Evolutionary conservation across 768 basidiomycete genomes (phyloP), one percentile per base, ranked within the genome.

Genomic region (Phlegmacium glaucopus): DNA sequence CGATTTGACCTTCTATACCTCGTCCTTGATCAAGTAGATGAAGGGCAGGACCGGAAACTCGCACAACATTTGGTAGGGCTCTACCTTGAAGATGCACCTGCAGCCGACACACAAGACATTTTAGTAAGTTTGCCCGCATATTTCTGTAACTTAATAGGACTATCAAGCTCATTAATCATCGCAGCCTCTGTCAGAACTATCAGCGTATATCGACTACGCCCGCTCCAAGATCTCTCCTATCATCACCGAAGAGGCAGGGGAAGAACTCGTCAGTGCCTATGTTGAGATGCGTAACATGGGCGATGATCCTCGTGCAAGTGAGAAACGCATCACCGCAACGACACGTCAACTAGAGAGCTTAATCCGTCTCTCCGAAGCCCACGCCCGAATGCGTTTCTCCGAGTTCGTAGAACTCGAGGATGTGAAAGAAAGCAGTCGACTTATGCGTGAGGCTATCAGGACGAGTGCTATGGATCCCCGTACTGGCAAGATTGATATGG

Each of bases 401-500:
- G 75, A 83, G n/a, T 78, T 79, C 44, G 95, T 99, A 32, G 90
- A 94, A 60, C 68, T 90, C 38, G 68, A 74, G 45, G 96, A 98
- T 60, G 96, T 98, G 26, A 74, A 78, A 51, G 96, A 98, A 66
- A 94, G 95, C 1, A 83, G 79, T 59, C 77, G 96, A n/a, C 78
- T 99, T 56, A 98, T 99, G 86, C 83, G 91, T 39, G 92, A 95
- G 64, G 96, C 95, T 4, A 89, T 99, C 67, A 82, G 91, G 58
- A 93, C 94, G 51, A 85, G 85, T 51, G 93, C 93, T 34, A 94
- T 95, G 76, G 94, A 98, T 66, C 95, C 95, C 9, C 77, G 90
- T 17, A 97, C 94, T 10, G 95, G 95, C 44, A 93, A 94, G 77
- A 95, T 97, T 61, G 94, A 98, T 65, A 90, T 97, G 82, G 90